Evolutionary conservation across 148 eudicot genomes (phyloP).

Genomic region (Pharnaceum exiguum): DNA sequence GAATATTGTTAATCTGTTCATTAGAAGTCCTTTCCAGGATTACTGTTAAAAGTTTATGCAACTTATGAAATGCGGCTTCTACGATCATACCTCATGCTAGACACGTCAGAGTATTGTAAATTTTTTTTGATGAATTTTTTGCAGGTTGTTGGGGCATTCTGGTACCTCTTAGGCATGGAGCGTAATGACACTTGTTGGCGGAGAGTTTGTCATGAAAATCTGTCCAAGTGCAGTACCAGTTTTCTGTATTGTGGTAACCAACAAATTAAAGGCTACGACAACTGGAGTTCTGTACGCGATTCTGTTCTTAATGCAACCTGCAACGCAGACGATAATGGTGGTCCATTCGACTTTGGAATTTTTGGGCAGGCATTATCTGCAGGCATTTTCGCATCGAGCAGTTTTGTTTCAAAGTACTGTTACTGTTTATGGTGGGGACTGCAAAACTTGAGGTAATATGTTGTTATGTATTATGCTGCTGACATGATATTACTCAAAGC

Average conservation of each 20-base stretch:
- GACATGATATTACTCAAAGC: no score
- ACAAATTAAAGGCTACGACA: constrained; percentile 25
- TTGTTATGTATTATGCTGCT: background rate
- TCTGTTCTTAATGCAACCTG: constrained; percentile 36
- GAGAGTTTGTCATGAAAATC: constrained; percentile 37
- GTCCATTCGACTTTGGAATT: constrained; percentile 80
- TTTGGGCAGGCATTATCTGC: constrained; percentile 71
- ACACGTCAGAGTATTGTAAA: background rate
- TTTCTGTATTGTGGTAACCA: constrained; percentile 73
- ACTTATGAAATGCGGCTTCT: background rate
- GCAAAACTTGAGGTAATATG: constrained; percentile 71
- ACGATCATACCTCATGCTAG: background rate
- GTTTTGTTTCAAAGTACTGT: constrained; percentile 66
- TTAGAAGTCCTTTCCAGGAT: no score
- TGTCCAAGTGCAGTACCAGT: constrained; percentile 21
- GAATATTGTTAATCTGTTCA: no score
- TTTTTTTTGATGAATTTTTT: constrained; percentile 18
- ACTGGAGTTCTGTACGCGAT: constrained; percentile 41
- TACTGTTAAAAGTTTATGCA: background rate
- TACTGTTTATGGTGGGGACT: constrained; percentile 97
- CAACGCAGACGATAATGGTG: constrained; percentile 30
- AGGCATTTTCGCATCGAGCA: constrained; percentile 50
- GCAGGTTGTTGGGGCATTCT: constrained; percentile 89
- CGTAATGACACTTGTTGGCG: constrained; percentile 80
- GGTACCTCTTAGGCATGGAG: constrained; percentile 75